Percentiles rank a stretch among this genome's conserved stretches.
Evolutionary conservation across 2,329 filamentous ascomycete genomes (phyloP).

Genomic region (Pyrenophora seminiperda): DNA sequence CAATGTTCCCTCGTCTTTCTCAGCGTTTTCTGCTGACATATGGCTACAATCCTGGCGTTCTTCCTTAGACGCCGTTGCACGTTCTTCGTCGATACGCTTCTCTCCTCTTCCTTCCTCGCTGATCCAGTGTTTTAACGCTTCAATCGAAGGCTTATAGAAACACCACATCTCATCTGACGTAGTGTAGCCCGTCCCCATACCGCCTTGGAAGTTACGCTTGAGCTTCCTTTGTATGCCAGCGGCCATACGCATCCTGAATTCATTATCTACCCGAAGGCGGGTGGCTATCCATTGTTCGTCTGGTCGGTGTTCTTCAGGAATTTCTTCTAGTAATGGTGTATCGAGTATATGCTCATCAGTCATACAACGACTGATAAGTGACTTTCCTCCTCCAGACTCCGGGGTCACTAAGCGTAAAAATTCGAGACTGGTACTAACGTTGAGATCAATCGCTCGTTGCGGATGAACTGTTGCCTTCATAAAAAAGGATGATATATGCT

Average conservation of each 20-base stretch:
- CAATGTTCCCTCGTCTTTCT: conserved; percentile 8
- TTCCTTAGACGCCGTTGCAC: conserved; percentile 8
- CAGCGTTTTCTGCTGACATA: not conserved
- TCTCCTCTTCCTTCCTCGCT: conserved; percentile 23
- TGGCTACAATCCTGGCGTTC: not conserved
- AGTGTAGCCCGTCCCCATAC: conserved; percentile 39
- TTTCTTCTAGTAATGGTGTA: conserved; percentile 51
- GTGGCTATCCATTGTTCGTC: conserved; percentile 64
- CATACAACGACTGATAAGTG: conserved; percentile 58
- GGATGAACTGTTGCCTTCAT: conserved; percentile 69
- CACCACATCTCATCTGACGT: conserved; percentile 60
- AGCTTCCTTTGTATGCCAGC: conserved; percentile 50
- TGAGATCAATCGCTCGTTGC: conserved; percentile 65
- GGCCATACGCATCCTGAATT: conserved; percentile 58
- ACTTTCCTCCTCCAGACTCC: conserved; percentile 40
- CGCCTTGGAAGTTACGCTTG: conserved; percentile 45
- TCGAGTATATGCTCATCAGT: conserved; percentile 60
- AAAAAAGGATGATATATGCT: conserved; percentile 61
- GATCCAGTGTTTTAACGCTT: conserved; percentile 37
- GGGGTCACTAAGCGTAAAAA: conserved; percentile 62
- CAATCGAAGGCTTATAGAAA: conserved; percentile 49
- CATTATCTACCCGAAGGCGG: conserved; percentile 63
- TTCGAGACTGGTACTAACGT: conserved; percentile 65
- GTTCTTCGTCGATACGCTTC: conserved; percentile 25
- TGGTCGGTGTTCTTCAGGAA: conserved; percentile 61